Percentiles rank a stretch among this genome's conserved stretches.
phyloP scores from a whole-genome alignment of 495 filamentous ascomycete genomes.

The Clavariopsis aquatica region DNA sequence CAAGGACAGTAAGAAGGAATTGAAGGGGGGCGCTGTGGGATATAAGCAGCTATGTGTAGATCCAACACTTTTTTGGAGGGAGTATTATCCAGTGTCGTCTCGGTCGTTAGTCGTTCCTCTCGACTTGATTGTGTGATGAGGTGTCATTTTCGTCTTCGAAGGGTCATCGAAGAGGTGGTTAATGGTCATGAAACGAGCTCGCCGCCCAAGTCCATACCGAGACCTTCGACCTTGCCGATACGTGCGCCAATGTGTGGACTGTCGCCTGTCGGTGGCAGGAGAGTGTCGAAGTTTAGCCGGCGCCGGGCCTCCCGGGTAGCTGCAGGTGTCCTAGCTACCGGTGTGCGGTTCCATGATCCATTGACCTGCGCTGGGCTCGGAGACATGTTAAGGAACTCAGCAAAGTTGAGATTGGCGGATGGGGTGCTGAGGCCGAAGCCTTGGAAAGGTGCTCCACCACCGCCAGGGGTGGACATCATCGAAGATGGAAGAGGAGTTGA shows the following conservation, averaged over 20 bases:
- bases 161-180: neutral
- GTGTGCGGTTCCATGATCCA: conserved; percentile 56
- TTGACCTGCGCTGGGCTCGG: conserved; percentile 86
- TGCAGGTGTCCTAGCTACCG: conserved; percentile 60
- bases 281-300: conserved; percentile 67
- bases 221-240: conserved; percentile 37
- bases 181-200: conserved; percentile 46
- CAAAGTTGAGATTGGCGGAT: conserved; percentile 80
- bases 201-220: conserved; percentile 60
- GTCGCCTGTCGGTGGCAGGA: conserved; percentile 54
- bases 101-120: conserved; percentile 27
- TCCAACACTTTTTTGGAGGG: conserved; percentile 10
- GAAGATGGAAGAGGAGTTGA: conserved; percentile 76
- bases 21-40: neutral
- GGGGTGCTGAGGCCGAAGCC: conserved; percentile 62
- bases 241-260: conserved; percentile 42
- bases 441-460: conserved; percentile 59
- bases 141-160: conserved; percentile 1
- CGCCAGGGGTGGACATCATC: conserved; percentile 84
- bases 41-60: conserved; percentile 4
- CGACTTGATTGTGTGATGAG: neutral
- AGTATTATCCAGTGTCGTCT: conserved; percentile 15
- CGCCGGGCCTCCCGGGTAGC: conserved; percentile 58
- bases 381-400: conserved; percentile 95
- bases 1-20: conserved; percentile 28